These are phyloP conservation scores for Rachicladosporium sp. DNA, from an alignment of 2,329 filamentous ascomycete genomes.

Conservation along the genomic window DNA sequence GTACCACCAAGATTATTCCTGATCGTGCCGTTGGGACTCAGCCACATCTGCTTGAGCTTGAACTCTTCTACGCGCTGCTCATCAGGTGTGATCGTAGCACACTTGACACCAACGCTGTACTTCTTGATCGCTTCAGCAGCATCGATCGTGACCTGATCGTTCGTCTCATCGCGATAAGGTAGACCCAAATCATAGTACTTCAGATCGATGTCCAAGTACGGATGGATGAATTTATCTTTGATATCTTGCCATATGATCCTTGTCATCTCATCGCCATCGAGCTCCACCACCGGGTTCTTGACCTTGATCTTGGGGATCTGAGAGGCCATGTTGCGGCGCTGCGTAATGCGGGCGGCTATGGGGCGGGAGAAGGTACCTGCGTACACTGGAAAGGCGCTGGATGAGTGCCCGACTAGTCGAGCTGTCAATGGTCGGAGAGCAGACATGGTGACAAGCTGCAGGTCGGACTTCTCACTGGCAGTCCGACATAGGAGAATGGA, in stretches of 20 bases:
- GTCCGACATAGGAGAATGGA: no score
- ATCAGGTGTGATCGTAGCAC: slow-evolving; percentile 96
- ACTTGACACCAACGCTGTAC: slow-evolving; percentile 98
- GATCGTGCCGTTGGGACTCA: slow-evolving; percentile 88
- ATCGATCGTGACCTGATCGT: slow-evolving; percentile 91
- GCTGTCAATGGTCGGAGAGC: slow-evolving; percentile 11
- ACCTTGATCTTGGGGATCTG: slow-evolving; percentile 83
- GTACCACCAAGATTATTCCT: slow-evolving; percentile 69
- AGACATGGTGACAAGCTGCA: slow-evolving; percentile 11
- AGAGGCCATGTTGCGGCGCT: slow-evolving; percentile 26
- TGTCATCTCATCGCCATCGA: slow-evolving; percentile 93
- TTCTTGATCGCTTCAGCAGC: slow-evolving; percentile 97
- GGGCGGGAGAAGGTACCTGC: slow-evolving; percentile 18
- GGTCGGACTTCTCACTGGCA: no score
- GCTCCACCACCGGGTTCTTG: slow-evolving; percentile 96
- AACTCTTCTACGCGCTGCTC: slow-evolving; percentile 96
- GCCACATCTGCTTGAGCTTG: slow-evolving; percentile 99
- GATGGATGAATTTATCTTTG: slow-evolving; percentile 97
- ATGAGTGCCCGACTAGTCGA: slow-evolving; percentile 7
- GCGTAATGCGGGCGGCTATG: slow-evolving; percentile 21
- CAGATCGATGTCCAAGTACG: slow-evolving; percentile 91
- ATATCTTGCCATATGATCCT: slow-evolving; percentile 98
- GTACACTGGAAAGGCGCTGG: slow-evolving; percentile 8
- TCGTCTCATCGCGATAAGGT: slow-evolving; percentile 87
- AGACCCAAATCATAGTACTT: slow-evolving; percentile 59